Conservation (phyloP, 2,329 filamentous ascomycete genomes). For the Drechslerella coelobrocha region DNA sequence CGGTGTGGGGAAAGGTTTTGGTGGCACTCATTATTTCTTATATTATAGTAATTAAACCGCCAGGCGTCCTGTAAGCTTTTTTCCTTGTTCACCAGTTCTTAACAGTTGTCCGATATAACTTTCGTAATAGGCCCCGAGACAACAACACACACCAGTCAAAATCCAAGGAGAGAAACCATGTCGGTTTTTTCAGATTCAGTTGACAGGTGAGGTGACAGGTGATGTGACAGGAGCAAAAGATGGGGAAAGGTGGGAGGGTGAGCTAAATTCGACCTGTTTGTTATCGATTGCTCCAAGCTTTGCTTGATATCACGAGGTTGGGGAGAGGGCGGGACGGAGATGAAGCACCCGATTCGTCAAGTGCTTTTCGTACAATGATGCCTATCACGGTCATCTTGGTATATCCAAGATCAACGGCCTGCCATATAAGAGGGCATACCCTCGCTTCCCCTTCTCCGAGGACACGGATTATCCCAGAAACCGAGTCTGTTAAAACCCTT, state of each 20-base stretch:
- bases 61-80: slow-evolving; percentile 30
- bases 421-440: slow-evolving; percentile 38
- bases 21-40: slow-evolving; percentile 46
- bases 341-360: slow-evolving; percentile 38
- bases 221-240: background rate
- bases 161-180: slow-evolving; percentile 13
- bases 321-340: slow-evolving; percentile 35
- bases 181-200: slow-evolving; percentile 29
- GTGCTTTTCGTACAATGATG: slow-evolving; percentile 24
- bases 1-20: slow-evolving; percentile 25
- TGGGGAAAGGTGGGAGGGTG: background rate
- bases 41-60: slow-evolving; percentile 50
- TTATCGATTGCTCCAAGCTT: slow-evolving; percentile 3
- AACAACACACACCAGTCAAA: slow-evolving; percentile 26
- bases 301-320: slow-evolving; percentile 4
- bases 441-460: slow-evolving; percentile 33
- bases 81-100: slow-evolving; percentile 31
- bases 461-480: slow-evolving; percentile 39
- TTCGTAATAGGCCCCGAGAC: slow-evolving; percentile 22
- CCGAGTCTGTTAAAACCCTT: slow-evolving; percentile 26
- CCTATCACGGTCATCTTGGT: slow-evolving; percentile 30
- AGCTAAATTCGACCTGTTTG: background rate
- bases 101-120: slow-evolving; percentile 33
- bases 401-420: slow-evolving; percentile 27
- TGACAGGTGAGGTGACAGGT: slow-evolving; percentile 14